phyloP scores from a whole-genome alignment of 1,284 basidiomycete genomes.

The Cystobasidiaceae sp. region DNA sequence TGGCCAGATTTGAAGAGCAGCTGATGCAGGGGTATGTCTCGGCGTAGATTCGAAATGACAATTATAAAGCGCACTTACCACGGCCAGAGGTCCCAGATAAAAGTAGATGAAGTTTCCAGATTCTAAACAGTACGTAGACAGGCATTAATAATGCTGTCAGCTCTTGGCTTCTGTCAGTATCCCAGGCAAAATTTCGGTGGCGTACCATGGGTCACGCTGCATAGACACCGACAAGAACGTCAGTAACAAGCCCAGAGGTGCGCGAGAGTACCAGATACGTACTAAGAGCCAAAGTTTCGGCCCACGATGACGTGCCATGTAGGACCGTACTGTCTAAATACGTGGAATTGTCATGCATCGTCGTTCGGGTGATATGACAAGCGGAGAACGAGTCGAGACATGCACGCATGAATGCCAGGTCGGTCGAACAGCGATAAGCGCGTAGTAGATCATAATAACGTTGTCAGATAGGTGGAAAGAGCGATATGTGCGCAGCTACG shows the following conservation, averaged over 20 bases:
- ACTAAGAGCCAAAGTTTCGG: slow-evolving; percentile 27
- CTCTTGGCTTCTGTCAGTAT: no score
- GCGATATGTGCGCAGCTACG: no score
- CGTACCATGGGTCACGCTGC: slow-evolving; percentile 28
- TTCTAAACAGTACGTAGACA: background rate
- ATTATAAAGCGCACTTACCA: slow-evolving; percentile 25
- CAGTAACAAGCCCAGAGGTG: background rate
- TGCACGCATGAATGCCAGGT: background rate
- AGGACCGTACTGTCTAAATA: slow-evolving; percentile 29
- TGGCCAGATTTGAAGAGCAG: slow-evolving; percentile 31
- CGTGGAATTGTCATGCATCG: no score
- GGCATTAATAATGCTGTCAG: background rate
- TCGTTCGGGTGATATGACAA: background rate
- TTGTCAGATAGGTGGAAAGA: no score
- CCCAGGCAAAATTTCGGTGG: background rate
- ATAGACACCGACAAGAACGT: background rate
- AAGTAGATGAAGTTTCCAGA: slow-evolving; percentile 30
- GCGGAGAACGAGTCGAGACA: background rate
- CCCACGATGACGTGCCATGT: slow-evolving; percentile 33
- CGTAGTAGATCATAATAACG: background rate
- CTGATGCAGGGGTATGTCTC: no score
- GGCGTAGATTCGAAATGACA: no score
- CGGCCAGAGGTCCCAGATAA: slow-evolving; percentile 24
- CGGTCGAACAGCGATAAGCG: background rate
- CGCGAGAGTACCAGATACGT: background rate